These are phyloP conservation scores for Parasarocladium wereldwijsianum DNA, from an alignment of 2,329 filamentous ascomycete species.

Conservation along the genomic window DNA sequence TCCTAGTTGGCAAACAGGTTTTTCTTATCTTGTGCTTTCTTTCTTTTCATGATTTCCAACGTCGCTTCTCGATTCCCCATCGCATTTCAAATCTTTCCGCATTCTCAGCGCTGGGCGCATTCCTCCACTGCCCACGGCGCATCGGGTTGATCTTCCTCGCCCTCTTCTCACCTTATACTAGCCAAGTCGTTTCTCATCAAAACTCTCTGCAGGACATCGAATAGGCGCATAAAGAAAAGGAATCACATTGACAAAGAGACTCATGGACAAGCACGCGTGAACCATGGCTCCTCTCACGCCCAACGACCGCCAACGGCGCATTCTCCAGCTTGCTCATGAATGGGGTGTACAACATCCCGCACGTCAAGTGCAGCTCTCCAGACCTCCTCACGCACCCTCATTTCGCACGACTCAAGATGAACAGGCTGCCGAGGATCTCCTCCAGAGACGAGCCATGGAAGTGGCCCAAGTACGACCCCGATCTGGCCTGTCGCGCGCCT, in stretches of 20 bases:
- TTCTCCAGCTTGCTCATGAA: conserved; percentile 33
- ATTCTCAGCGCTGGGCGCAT: neutral
- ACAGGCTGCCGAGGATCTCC: conserved; percentile 35
- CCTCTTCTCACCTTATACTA: neutral
- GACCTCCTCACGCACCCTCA: conserved; percentile 25
- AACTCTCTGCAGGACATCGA: too few relatives aligned
- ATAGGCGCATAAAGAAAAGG: too few relatives aligned
- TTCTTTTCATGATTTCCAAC: neutral
- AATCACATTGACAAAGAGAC: neutral
- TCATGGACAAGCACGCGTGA: neutral
- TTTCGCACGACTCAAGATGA: conserved; percentile 35
- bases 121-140: neutral
- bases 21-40: neutral
- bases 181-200: too few relatives aligned
- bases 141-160: neutral
- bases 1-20: too few relatives aligned
- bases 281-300: conserved; percentile 16
- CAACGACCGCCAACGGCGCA: conserved; percentile 28
- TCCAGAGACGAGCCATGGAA: conserved; percentile 28
- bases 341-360: conserved; percentile 31
- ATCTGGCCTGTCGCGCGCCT: conserved; percentile 22
- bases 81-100: neutral
- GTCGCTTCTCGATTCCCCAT: neutral
- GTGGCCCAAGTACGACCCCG: conserved; percentile 21
- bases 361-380: conserved; percentile 22